Evolutionary conservation across 2,329 filamentous ascomycete genomes (phyloP), one percentile per base, ranked within the genome.

Genomic region (Microdochium paspali): DNA sequence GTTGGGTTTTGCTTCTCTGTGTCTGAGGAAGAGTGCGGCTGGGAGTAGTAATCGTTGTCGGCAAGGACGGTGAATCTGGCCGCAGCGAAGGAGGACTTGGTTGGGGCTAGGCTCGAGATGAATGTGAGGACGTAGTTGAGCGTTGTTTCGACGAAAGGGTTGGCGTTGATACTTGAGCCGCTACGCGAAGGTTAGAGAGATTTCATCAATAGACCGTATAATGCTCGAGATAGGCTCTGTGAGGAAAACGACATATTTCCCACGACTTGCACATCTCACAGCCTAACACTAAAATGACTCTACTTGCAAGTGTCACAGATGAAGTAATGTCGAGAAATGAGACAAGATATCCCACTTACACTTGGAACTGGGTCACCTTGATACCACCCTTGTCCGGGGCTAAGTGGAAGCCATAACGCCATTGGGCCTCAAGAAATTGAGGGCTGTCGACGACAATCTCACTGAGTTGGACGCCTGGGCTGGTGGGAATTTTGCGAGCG

Each of bases 11-110:
- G 54, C 51, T 53, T n/a, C 43, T 13, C 52, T 24, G 49, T 51
- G 50, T 46, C 50, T 20, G 50, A 46, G 18, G 63, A 54, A 23
- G 62, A 59, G 24, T 71, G 63, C 2, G 82, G 74, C 50, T 84
- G 81, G 4, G 93, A 96, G 72, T 97, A 98, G 76, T 98, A 98
- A 70, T 94, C 88, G 61, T 93, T 90, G 68, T 96, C 90, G 50
- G 93, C 91, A 30, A 97, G 79, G 62, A 98, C 91, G 51, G 87
- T 90, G 63, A 97, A 79, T 13, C 80, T 80, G 25, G 85, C 70
- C 3, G 90, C 80, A 13, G 76, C 75, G 59, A 93, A 81, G 60
- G 68, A 76, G 6, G 20, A 20, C 55, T 69, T 65, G 31, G 59
- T 56, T 5, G 67, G 58, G 40, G 60, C 59, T 46, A 66, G 61